These are phyloP conservation scores for Syzygium aromaticum DNA, from an alignment of 345 rosid genomes.

Conservation along the genomic window DNA sequence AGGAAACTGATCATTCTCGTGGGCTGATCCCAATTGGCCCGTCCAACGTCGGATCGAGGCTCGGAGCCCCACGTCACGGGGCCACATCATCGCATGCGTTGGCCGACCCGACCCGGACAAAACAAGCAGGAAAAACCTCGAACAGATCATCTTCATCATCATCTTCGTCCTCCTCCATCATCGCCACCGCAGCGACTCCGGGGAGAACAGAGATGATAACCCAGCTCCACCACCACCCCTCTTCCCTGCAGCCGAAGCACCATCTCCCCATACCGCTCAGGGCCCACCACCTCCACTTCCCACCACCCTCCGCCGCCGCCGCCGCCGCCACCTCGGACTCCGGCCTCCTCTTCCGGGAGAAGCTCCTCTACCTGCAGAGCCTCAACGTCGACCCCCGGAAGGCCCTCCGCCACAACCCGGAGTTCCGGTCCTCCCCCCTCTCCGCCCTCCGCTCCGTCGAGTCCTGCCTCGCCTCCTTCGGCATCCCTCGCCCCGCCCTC, in stretches of 20 bases:
- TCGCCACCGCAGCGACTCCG: not conserved
- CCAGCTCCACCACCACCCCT: not conserved
- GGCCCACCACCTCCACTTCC: not conserved
- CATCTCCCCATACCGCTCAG: not conserved
- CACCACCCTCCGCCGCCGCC: not conserved
- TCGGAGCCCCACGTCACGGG: not conserved
- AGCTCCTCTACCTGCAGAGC: constrained; percentile 53
- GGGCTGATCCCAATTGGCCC: not conserved
- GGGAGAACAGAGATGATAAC: not conserved
- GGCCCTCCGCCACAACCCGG: constrained; percentile 61
- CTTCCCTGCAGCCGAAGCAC: not conserved
- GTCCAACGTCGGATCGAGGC: not conserved
- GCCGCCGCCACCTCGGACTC: constrained; percentile 18
- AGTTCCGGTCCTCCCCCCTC: constrained; percentile 69
- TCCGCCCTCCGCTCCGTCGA: constrained; percentile 60
- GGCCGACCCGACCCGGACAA: not conserved
- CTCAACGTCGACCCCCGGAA: constrained; percentile 59
- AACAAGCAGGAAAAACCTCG: not conserved
- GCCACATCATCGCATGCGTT: not conserved
- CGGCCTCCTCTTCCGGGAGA: constrained; percentile 66
- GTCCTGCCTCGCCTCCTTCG: constrained; percentile 45
- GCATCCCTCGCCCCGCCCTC: constrained; percentile 50
- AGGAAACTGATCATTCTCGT: not conserved
- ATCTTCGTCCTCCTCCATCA: not conserved
- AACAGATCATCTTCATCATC: not conserved